phyloP scores from a whole-genome alignment of 2,329 filamentous ascomycete genomes.

The Scleromitrula shiraiana region DNA sequence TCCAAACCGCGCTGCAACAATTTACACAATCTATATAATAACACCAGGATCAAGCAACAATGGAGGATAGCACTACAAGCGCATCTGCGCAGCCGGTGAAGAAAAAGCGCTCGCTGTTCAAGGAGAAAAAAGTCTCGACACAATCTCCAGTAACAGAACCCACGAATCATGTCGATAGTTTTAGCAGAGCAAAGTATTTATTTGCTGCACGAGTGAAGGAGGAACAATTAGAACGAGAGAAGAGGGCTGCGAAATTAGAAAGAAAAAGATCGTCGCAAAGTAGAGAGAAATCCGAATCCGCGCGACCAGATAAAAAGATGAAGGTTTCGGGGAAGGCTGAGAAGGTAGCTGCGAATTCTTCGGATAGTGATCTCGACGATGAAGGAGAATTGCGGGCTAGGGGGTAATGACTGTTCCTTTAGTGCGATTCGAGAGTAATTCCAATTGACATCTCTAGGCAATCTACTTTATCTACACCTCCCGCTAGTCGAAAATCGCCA shows the following conservation, averaged over 20 bases:
- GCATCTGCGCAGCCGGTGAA: constrained; percentile 7
- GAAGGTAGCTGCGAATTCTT: constrained; percentile 11
- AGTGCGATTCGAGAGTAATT: neutral
- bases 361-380: constrained; percentile 8
- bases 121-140: constrained; percentile 41
- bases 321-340: constrained; percentile 14
- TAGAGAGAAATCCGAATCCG: constrained; percentile 18
- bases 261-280: constrained; percentile 19
- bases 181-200: constrained; percentile 39
- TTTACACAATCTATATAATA: neutral
- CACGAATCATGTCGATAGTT: constrained; percentile 35
- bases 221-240: constrained; percentile 31
- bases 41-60: neutral
- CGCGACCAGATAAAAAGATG: constrained; percentile 24
- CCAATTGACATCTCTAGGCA: constrained; percentile 12
- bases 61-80: constrained; percentile 6
- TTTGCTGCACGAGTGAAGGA: constrained; percentile 38
- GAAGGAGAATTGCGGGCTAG: constrained; percentile 1
- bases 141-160: constrained; percentile 28
- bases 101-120: constrained; percentile 42
- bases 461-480: constrained; percentile 18
- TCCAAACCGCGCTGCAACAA: neutral
- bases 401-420: neutral
- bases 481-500: constrained; percentile 15
- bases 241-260: constrained; percentile 21